phyloP scores from a whole-genome alignment of 2,329 filamentous ascomycete species.

The Amesomyces nigricolor region DNA sequence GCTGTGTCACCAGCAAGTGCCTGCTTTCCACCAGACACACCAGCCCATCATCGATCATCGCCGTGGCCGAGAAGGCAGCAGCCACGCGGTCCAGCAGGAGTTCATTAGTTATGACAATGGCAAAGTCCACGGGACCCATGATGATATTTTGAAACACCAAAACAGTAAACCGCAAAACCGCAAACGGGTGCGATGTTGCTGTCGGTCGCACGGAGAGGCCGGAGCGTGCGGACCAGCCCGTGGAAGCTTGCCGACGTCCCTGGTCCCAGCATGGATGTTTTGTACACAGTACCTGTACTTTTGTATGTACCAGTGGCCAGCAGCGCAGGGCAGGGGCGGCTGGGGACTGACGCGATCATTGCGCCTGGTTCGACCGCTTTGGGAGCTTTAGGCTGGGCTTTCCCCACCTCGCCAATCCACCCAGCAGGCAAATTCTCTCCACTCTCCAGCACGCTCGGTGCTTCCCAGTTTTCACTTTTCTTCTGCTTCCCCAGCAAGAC shows the following conservation, averaged over 20 bases:
- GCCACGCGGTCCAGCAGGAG: background rate
- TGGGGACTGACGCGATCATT: slow-evolving; percentile 12
- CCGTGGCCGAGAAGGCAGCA: background rate
- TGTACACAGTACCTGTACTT: no score
- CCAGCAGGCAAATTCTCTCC: slow-evolving; percentile 21
- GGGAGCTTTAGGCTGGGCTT: slow-evolving; percentile 21
- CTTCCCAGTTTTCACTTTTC: slow-evolving; percentile 31
- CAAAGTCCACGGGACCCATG: no score
- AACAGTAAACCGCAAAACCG: no score
- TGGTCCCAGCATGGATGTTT: no score
- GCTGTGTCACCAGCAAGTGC: background rate
- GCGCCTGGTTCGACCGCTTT: slow-evolving; percentile 16
- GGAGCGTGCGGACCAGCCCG: background rate
- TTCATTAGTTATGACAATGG: no score
- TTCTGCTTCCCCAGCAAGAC: slow-evolving; percentile 24
- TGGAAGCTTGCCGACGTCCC: no score
- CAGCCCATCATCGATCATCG: no score
- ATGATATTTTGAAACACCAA: no score
- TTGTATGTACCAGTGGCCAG: no score
- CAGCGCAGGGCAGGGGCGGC: background rate
- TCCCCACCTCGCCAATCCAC: slow-evolving; percentile 22
- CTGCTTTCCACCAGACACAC: no score
- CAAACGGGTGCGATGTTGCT: background rate
- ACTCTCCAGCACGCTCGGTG: slow-evolving; percentile 19
- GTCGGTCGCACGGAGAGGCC: slow-evolving; percentile 9